phyloP scores from a whole-genome alignment of 1,139 yeast genomes.

The Barnettozyma hawaiiensis region DNA sequence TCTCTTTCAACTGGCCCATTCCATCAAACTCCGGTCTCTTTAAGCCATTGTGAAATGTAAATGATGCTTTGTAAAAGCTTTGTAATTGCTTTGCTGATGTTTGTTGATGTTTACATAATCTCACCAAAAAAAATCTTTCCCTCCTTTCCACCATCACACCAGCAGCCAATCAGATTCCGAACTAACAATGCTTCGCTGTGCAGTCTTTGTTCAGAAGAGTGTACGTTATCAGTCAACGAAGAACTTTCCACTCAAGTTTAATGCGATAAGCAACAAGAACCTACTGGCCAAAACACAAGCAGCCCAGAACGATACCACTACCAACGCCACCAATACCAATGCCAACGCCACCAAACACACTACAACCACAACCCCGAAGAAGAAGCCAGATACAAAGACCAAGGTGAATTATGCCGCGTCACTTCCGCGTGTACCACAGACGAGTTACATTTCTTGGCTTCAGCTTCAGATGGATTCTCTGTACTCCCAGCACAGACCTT shows the following conservation, averaged over 20 bases:
- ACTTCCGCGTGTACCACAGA: slow-evolving; percentile 22
- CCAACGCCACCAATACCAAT: neutral
- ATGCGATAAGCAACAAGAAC: slow-evolving; percentile 24
- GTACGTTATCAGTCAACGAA: slow-evolving; percentile 2
- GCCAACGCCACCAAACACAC: neutral
- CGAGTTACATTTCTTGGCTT: slow-evolving; percentile 17
- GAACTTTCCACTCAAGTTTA: slow-evolving; percentile 9
- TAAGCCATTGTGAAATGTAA: no score
- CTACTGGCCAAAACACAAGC: slow-evolving; percentile 6
- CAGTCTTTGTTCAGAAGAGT: neutral
- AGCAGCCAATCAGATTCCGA: no score
- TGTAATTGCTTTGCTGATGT: no score
- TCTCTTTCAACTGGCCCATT: no score
- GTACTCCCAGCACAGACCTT: slow-evolving; percentile 22
- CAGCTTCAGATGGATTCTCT: slow-evolving; percentile 18
- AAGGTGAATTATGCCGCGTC: slow-evolving; percentile 22
- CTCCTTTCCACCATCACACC: no score
- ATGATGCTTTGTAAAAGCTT: no score
- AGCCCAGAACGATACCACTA: slow-evolving; percentile 2
- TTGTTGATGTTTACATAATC: no score
- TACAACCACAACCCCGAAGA: no score
- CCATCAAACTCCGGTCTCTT: no score
- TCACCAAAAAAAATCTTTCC: neutral
- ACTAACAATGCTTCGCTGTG: neutral
- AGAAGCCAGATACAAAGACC: neutral